Evolutionary conservation across 2,329 filamentous ascomycete genomes (phyloP), one percentile per base, ranked within the genome.

Genomic region (Ceratocystis eucalypticola): DNA sequence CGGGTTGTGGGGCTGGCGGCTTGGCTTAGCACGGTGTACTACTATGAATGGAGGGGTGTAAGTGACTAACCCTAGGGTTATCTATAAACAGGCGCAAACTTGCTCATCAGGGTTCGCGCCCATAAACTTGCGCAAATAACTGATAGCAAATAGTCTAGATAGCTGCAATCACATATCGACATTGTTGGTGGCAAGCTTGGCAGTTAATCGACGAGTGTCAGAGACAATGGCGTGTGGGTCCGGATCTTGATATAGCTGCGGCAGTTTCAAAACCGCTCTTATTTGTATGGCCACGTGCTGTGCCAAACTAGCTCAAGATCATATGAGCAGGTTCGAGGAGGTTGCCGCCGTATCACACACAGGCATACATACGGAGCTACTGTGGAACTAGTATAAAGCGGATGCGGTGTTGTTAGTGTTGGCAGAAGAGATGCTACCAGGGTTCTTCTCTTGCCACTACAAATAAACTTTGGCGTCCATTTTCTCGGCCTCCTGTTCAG

Each of bases 71-170:
- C 66, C 66, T 69, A 69, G 61, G 59, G 64, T 66, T 65, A 61
- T 33, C 2, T 2, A 10, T 20, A 53, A 69, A 69, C 30, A 22
- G 50, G 57, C 67, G 64, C 66, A 68, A 70, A 70, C 68, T 61
- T 68, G 70, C 70, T 71, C 70, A 71, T 69, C 70, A 67, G 61
- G 66, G 69, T 70, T 41, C 37, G 22, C 65, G 20, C 25, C 20
- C 12, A 37, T 62, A 66, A 68, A 50, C 66, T 67, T 66, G 68
- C 68, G 64, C 62, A 61, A 46, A 45, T 46, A 61, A 59, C 62
- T 61, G 50, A 68, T 17, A 30, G 20, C 22, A 7, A 6, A 30
- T 17, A 57, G 33, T 30, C 53, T 20, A 30, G 55, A 37, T 37
- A 30, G 28, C 55, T 12, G 4, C 55, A n/a, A 41, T 15, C 10